phyloP scores from a whole-genome alignment of 164 flowering plant species.

The Liriodendron chinense region DNA sequence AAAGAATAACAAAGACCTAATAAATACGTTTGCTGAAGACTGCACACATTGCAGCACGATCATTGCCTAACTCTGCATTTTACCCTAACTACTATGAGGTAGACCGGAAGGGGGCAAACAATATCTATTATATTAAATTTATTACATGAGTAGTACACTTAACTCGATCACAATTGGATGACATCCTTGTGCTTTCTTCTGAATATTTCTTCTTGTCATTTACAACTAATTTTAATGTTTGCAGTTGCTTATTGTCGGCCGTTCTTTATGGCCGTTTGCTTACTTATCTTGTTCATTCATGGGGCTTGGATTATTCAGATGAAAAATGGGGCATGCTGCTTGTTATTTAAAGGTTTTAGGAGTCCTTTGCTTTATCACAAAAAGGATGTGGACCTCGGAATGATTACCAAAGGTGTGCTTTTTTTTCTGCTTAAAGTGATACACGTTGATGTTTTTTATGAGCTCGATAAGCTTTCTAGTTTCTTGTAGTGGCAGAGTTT shows the following conservation, averaged over 20 bases:
- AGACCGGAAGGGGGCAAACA: too few species aligned
- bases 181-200: neutral
- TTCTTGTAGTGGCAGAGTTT: too few species aligned
- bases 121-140: too few species aligned
- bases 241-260: neutral
- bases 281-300: neutral
- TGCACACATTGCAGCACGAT: too few species aligned
- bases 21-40: too few species aligned
- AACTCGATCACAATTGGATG: too few species aligned
- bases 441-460: neutral
- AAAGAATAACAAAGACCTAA: too few species aligned
- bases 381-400: conserved; percentile 35
- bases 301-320: conserved; percentile 30
- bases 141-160: too few species aligned
- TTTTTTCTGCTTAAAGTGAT: neutral
- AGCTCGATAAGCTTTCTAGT: too few species aligned
- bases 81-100: too few species aligned
- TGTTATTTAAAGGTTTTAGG: conserved; percentile 48
- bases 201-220: neutral
- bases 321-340: conserved; percentile 34
- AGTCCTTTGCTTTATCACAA: conserved; percentile 33
- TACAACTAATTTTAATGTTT: neutral
- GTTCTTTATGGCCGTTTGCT: neutral
- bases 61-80: too few species aligned
- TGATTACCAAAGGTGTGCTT: conserved; percentile 44